These are phyloP conservation scores for Sphaerulina vaccinii DNA, from an alignment of 2,329 filamentous ascomycete species.

Conservation along the genomic window DNA sequence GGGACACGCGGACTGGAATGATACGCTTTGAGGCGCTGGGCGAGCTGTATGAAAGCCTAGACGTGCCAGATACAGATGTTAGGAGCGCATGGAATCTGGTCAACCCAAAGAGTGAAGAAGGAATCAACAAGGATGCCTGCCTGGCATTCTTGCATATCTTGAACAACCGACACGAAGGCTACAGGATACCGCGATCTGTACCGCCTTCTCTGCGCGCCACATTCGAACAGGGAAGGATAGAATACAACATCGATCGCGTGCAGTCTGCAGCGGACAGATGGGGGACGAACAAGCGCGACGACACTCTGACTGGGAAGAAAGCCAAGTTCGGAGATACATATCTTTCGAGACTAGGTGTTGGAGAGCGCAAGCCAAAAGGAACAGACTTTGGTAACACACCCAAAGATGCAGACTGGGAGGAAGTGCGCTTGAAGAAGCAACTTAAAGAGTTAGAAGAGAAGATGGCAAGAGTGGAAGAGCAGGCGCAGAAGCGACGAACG, in stretches of 20 bases:
- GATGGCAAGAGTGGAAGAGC: constrained; percentile 77
- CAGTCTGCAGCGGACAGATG: constrained; percentile 66
- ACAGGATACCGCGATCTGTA: constrained; percentile 85
- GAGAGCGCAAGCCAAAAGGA: constrained; percentile 72
- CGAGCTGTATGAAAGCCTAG: constrained; percentile 79
- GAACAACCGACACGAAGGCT: constrained; percentile 92
- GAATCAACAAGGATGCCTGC: constrained; percentile 91
- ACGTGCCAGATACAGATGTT: constrained; percentile 73
- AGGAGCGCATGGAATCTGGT: constrained; percentile 95
- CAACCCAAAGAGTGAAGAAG: constrained; percentile 78
- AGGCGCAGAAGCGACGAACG: constrained; percentile 51
- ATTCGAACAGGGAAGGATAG: constrained; percentile 94
- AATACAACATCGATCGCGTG: constrained; percentile 86
- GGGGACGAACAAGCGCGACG: constrained; percentile 75
- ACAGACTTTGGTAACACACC: constrained; percentile 87
- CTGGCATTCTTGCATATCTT: constrained; percentile 96
- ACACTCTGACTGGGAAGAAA: constrained; percentile 82
- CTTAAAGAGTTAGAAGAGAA: constrained; percentile 85
- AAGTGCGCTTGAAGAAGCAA: constrained; percentile 91
- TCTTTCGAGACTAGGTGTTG: constrained; percentile 78
- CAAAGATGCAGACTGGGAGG: constrained; percentile 92
- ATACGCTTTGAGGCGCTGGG: constrained; percentile 70
- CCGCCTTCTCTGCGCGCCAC: constrained; percentile 86
- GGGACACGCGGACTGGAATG: constrained; percentile 76
- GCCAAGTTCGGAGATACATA: constrained; percentile 98